Evolutionary conservation across 2,329 filamentous ascomycete genomes (phyloP), one percentile per base, ranked within the genome.

Genomic region (Curvularia spicifera): DNA sequence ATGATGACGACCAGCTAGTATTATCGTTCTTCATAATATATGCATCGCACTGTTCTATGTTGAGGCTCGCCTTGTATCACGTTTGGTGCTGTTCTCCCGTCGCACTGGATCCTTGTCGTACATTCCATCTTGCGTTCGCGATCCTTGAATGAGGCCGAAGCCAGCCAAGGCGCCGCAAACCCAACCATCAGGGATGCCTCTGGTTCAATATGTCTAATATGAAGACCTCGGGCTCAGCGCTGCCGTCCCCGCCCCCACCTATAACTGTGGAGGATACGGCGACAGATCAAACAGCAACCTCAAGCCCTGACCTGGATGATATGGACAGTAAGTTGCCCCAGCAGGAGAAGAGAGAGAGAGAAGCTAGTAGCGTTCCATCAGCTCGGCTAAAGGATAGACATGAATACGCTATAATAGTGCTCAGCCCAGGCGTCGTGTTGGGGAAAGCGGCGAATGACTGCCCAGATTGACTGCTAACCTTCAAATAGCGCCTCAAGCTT

Each of bases 231-330:
- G 63, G 65, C 40, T 61, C 61, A 6, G 24, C 26, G 5, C 61
- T 54, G 37, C 65, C 66, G 12, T 71, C 72, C 53, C 64, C 72
- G 26, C 69, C 69, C 15, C 74, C 75, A 18, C 71, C 73, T 43
- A 76, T 76, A 46, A 72, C 67, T 26, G 63, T 77, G 3, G 71
- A 77, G 61, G 74, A 77, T 50, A 75, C 70, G 33, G 68, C 66
- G 45, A 65, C 65, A 50, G 65, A 63, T 4, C 60, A 63, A 22
- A 62, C 61, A 35, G 66, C 66, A 35, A 53, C 60, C 39, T 69
- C 65, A 49, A 71, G 67, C 22, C 63, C 65, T 24, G 69, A 62
- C 20, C 63, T 66, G 20, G 68, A 67, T 6, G 48, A 43, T 26
- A 54, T 54, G 39, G 56, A 58, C 51, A 57, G 66, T 71, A 57